Conservation (phyloP, 768 basidiomycete species). For the Tremella mesenterica region DNA sequence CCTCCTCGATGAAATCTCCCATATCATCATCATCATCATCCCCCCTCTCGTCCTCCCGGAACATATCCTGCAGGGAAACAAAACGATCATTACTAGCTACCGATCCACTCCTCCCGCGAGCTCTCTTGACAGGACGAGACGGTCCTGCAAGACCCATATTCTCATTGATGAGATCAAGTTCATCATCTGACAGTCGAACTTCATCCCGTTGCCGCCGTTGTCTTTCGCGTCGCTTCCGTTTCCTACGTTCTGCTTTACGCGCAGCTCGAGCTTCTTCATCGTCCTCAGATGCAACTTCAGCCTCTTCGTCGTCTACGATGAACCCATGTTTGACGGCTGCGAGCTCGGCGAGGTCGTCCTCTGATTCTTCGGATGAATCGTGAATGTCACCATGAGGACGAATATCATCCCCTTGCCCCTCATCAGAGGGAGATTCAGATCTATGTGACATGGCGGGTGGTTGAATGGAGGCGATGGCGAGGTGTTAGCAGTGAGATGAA, state of each 20-base stretch:
- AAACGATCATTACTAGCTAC: conserved; percentile 57
- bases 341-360: conserved; percentile 60
- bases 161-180: conserved; percentile 72
- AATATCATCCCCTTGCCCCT: conserved; percentile 41
- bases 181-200: conserved; percentile 63
- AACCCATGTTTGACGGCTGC: conserved; percentile 80
- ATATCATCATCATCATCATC: conserved; percentile 63
- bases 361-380: conserved; percentile 46
- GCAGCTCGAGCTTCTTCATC: conserved; percentile 52
- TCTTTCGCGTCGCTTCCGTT: conserved; percentile 52
- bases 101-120: conserved; percentile 55
- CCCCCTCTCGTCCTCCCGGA: conserved; percentile 58
- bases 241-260: conserved; percentile 47
- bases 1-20: conserved; percentile 60
- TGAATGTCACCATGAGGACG: conserved; percentile 39
- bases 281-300: conserved; percentile 62
- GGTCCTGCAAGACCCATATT: conserved; percentile 72
- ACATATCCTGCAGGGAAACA: conserved; percentile 57
- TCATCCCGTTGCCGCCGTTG: conserved; percentile 42
- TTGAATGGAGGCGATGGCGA: background rate
- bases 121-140: conserved; percentile 59
- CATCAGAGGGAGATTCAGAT: conserved; percentile 27
- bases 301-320: conserved; percentile 84
- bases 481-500: background rate
- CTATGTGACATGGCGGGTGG: conserved; percentile 27